Evolutionary conservation across 129 eudicot species (phyloP), one percentile per base, ranked within the genome.

Genomic region (Pulicaria dysenterica): DNA sequence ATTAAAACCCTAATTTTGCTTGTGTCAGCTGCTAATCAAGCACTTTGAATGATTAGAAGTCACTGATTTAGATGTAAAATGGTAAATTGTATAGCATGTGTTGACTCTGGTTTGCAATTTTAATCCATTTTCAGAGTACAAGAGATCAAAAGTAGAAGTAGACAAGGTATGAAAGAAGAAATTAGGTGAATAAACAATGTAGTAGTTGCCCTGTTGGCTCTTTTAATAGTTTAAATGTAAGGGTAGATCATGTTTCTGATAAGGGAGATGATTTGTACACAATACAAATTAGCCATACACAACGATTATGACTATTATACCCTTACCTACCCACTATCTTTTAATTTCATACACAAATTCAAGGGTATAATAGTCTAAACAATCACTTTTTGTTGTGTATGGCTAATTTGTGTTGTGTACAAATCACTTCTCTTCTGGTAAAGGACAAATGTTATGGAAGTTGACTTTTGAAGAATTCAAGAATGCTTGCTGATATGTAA

Each of bases 401-500:
- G n/a, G n/a, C n/a, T n/a, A n/a, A n/a, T n/a, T n/a, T n/a, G n/a
- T n/a, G n/a, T n/a, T n/a, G n/a, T n/a, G n/a, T n/a, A n/a, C n/a
- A n/a, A n/a, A n/a, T n/a, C n/a, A n/a, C n/a, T n/a, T n/a, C n/a
- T n/a, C n/a, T 73, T 41, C 41, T 74, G 36, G 13, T 63, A 6
- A 41, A 62, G 8, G 8, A 42, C 60, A 70, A 70, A 50, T 42
- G 66, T 70, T 40, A 56, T 64, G 16, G 39, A 63, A 63, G 77
- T 64, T 64, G 69, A 72, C 83, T 47, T 73, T 65, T 37, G 67
- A 64, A 78, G n/a, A n/a, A 49, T 67, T 39, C 59, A 48, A 36
- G 59, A 67, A 24, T 4, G 37, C 59, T 49, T 34, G 73, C 8
- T 67, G 24, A 6, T 50, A 67, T 67, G 43, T 47, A 55, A 39